A percentile compares a stretch with the other conserved stretches of the same genome.
Conservation (phyloP, 805 yeast genomes). For the Starmerella etchellsii region DNA sequence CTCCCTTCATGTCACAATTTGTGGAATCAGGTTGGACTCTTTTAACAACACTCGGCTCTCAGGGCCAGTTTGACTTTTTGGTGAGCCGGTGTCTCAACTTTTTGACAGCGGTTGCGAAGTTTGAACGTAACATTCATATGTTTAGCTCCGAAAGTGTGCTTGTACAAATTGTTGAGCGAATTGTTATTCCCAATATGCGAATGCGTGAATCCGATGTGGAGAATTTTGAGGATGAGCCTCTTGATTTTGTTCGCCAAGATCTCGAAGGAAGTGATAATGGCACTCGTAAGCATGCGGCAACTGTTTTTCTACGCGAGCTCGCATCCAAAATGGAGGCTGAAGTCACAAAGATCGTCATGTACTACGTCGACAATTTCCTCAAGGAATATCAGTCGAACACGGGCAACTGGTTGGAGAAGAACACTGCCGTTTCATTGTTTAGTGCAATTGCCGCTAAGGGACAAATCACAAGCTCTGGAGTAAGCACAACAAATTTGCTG, state of each 20-base stretch:
- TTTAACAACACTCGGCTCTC: constrained; percentile 49
- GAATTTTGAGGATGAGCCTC: constrained; percentile 91
- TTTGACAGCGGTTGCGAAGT: constrained; percentile 64
- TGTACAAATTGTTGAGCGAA: constrained; percentile 65
- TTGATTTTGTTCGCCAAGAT: constrained; percentile 82
- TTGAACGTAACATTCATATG: constrained; percentile 49
- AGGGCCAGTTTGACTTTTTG: constrained; percentile 70
- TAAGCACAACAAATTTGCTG: constrained; percentile 68
- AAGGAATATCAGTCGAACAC: constrained; percentile 34
- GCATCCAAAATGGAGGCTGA: constrained; percentile 63
- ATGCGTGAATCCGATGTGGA: constrained; percentile 85
- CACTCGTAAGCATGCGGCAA: constrained; percentile 83
- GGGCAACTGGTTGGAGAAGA: constrained; percentile 71
- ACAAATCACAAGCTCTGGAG: constrained; percentile 72
- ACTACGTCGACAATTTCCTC: constrained; percentile 57
- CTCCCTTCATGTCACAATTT: constrained; percentile 59
- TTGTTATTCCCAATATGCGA: constrained; percentile 77
- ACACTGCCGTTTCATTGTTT: constrained; percentile 73
- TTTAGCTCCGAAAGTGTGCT: constrained; percentile 52
- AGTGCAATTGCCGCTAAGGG: constrained; percentile 88
- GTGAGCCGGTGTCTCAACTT: constrained; percentile 72
- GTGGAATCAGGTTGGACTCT: constrained; percentile 74
- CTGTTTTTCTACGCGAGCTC: constrained; percentile 78
- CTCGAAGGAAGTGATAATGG: constrained; percentile 91
- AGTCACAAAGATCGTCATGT: constrained; percentile 63